Evolutionary conservation across 2,329 filamentous ascomycete species (phyloP), one percentile per base, ranked within the genome.

Genomic region (Calonectria hongkongensis): DNA sequence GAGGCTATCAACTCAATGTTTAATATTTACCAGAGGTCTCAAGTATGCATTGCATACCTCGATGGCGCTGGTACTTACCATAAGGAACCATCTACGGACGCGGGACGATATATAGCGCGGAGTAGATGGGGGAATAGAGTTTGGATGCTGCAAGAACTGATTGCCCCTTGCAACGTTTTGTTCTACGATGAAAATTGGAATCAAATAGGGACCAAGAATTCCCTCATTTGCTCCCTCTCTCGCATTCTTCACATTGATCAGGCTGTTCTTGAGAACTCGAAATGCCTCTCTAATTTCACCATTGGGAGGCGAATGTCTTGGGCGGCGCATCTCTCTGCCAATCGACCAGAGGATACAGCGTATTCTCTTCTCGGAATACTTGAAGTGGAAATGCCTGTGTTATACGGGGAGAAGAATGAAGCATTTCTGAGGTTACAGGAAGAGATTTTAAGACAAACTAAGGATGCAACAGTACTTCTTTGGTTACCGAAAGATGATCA

Each of bases 331-430:
- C 48, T 70, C 7, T 56, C 48, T 2, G 15, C 77, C 1, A 79
- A 65, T 1, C 74, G 76, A 15, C 27, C 62, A 33, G 76, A 83
- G 60, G 79, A 84, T 51, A 27, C 54, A 2, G 79, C 81, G 0
- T 83, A 83, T 50, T 80, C 74, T 9, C 66, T 83, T 0, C 67
- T 83, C 2, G 82, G 82, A 0, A 66, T 83, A 6, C 81, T 83
- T 12, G 75, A 72, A 7, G 69, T 83, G 0, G 76, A 74, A 18
- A 80, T 83, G 75, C 76, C 79, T 1, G 70, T 82, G 4, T 41
- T 64, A 2, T 82, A 82, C 43, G 81, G 80, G 10, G 82, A 83
- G 43, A 65, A 79, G 1, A 50, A 50, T 1, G 56, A 65, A 36
- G 78, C 79, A 4, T 82, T 81, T 36, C 27, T 68, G 15, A 68